These are phyloP conservation scores for Candida maesae DNA, from an alignment of 805 yeast genomes.

Conservation along the genomic window DNA sequence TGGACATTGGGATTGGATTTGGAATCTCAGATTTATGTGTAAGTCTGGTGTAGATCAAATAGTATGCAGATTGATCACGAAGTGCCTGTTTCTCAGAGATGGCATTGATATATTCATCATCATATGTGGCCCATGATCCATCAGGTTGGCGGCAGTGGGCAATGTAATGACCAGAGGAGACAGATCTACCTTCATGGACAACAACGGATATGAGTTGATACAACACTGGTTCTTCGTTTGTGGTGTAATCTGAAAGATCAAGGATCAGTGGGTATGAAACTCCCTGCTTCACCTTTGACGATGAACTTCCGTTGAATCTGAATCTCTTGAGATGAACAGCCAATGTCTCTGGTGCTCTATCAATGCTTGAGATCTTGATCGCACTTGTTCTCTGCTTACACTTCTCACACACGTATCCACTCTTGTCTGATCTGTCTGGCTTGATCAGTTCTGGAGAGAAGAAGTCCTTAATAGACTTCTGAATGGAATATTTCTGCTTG, in stretches of 20 bases:
- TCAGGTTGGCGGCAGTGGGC: conserved; percentile 91
- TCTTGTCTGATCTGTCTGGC: conserved; percentile 59
- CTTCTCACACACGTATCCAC: conserved; percentile 84
- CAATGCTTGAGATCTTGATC: conserved; percentile 66
- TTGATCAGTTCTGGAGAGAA: conserved; percentile 79
- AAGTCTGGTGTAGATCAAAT: conserved; percentile 75
- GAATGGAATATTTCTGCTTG: conserved; percentile 55
- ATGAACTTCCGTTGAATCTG: conserved; percentile 75
- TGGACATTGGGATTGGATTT: conserved; percentile 1
- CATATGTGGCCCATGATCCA: conserved; percentile 90
- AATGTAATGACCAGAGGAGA: conserved; percentile 89
- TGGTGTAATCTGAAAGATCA: conserved; percentile 64
- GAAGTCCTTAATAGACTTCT: conserved; percentile 72
- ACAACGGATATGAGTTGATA: conserved; percentile 81
- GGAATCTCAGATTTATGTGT: conserved; percentile 47
- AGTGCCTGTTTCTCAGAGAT: conserved; percentile 71
- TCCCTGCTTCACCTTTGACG: conserved; percentile 83
- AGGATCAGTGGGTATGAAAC: conserved; percentile 76
- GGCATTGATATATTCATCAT: conserved; percentile 81
- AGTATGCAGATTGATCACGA: conserved; percentile 86
- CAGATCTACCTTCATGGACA: conserved; percentile 91
- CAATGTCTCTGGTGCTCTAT: conserved; percentile 83
- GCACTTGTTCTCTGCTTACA: conserved; percentile 80
- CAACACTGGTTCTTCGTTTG: conserved; percentile 41
- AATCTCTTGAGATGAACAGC: conserved; percentile 87